A percentile compares a stretch with the other conserved stretches of the same genome.
phyloP scores from a whole-genome alignment of 495 filamentous ascomycete species.

The Neurospora sp. region DNA sequence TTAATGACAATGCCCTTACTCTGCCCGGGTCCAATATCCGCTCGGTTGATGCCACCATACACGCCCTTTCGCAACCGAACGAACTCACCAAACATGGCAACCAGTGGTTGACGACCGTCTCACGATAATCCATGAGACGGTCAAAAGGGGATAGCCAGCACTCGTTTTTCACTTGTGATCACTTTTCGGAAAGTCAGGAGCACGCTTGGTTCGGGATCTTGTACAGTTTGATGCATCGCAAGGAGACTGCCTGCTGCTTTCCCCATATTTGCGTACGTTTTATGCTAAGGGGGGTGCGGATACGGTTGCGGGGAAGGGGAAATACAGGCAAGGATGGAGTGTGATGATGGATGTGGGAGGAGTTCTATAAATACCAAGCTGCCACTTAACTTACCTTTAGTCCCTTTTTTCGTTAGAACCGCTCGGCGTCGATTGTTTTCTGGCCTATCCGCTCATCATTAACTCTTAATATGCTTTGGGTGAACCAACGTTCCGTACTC shows the following conservation, averaged over 20 bases:
- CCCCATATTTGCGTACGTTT: conserved; percentile 1
- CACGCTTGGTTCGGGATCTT: conserved; percentile 36
- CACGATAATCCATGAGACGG: conserved; percentile 23
- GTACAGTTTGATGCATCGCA: conserved; percentile 41
- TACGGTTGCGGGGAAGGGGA: background rate
- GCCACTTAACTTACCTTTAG: background rate
- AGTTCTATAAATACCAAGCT: background rate
- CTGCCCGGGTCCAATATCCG: conserved; percentile 24
- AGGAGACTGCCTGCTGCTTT: conserved; percentile 23
- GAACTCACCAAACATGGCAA: conserved; percentile 30
- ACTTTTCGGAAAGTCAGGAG: conserved; percentile 38
- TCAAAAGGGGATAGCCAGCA: conserved; percentile 14
- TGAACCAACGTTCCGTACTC: background rate
- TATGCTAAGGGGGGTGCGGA: background rate
- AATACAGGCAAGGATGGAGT: background rate
- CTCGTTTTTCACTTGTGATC: conserved; percentile 26
- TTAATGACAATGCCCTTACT: conserved; percentile 13
- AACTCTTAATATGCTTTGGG: background rate
- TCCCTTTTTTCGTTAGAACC: background rate
- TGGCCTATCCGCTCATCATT: background rate
- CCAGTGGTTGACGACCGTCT: conserved; percentile 28
- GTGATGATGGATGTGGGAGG: background rate
- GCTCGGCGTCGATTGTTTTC: background rate
- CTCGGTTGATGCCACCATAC: conserved; percentile 37
- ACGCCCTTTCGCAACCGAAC: conserved; percentile 37